These are phyloP conservation scores for Trichoderma cornu-damae DNA, from an alignment of 2,329 filamentous ascomycete genomes.

Conservation along the genomic window DNA sequence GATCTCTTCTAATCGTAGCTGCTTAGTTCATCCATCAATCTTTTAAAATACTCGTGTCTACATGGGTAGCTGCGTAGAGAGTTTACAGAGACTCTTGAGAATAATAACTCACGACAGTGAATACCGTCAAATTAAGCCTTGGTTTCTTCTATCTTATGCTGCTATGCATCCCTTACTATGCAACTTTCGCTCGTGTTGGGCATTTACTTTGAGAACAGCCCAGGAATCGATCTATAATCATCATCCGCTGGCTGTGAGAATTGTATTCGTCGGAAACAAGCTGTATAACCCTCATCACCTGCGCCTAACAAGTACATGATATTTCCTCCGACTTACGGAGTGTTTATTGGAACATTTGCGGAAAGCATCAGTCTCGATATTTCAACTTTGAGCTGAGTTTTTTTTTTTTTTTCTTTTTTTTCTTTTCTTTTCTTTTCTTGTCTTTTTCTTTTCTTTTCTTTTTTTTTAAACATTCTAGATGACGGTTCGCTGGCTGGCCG, in stretches of 20 bases:
- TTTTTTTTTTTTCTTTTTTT: too few relatives aligned
- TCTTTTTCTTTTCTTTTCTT: neutral
- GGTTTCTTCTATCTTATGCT: too few relatives aligned
- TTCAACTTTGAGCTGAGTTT: neutral
- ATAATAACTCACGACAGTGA: neutral
- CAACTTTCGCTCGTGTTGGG: too few relatives aligned
- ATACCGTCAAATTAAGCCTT: neutral
- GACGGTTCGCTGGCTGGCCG: too few relatives aligned
- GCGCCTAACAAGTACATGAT: neutral
- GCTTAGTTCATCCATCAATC: too few relatives aligned
- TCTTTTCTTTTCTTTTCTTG: too few relatives aligned
- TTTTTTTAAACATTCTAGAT: too few relatives aligned
- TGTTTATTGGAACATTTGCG: neutral
- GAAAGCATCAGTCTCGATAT: neutral
- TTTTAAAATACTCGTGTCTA: too few relatives aligned
- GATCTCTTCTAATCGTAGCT: too few relatives aligned
- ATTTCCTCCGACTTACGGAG: neutral
- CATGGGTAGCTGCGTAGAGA: neutral
- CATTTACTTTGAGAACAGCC: too few relatives aligned
- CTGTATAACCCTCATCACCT: neutral
- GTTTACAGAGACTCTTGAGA: neutral
- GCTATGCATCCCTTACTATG: too few relatives aligned
- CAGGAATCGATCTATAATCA: too few relatives aligned
- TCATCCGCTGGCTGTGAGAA: neutral
- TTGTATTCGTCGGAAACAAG: neutral